Base-by-base conservation (phyloP, 1,139 yeast genomes). In the Saccharomycopsis hybrid region DNA sequence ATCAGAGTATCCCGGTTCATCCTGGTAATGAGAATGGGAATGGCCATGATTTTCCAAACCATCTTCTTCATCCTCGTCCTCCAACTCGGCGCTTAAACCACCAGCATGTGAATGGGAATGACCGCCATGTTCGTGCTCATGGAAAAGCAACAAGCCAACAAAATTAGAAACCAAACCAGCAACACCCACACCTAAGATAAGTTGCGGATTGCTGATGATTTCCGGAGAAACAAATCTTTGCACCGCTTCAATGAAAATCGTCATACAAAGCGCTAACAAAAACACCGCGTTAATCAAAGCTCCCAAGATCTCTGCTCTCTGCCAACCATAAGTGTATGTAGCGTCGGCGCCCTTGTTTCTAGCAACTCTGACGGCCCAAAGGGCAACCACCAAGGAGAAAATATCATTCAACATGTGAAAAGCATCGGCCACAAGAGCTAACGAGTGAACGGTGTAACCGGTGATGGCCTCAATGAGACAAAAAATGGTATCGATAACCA, bases 401-500 rank as follows among this genome's bases (percentile, higher is more conserved):
- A 92, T 87, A 68, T 92, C 98, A 67, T 92, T 92, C 57, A 92
- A 73, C 97, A 92, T 92, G 66, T 92, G 98, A 75, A 92, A 92
- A 1, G 97, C 85, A 64, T 94, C 98, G 1, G 97, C 97, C 55
- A 90, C 82, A 51, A 90, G 74, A 0, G 97, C 97, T 61, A 90
- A 73, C 1, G 97, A 90, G 64, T 90, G 94, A 36, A 89, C 96
- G 27, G 89, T 74, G 65, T 89, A 90, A 41, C 95, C 96, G 48
- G 87, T 78, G 52, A 80, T 80, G 47, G 89, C 82, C 65, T 92
- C 98, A 55, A 92, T 63, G 44, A 92, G 71, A 74, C 94, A 92
- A 70, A 92, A 92, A 2, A 76, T 65, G 3, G 94, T 80, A 65
- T 92, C 98, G 50, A 92, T 72, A 49, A 69, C 78, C 65, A 92